phyloP scores from a whole-genome alignment of 2,329 filamentous ascomycete species.

The Tolypocladium tundrense region DNA sequence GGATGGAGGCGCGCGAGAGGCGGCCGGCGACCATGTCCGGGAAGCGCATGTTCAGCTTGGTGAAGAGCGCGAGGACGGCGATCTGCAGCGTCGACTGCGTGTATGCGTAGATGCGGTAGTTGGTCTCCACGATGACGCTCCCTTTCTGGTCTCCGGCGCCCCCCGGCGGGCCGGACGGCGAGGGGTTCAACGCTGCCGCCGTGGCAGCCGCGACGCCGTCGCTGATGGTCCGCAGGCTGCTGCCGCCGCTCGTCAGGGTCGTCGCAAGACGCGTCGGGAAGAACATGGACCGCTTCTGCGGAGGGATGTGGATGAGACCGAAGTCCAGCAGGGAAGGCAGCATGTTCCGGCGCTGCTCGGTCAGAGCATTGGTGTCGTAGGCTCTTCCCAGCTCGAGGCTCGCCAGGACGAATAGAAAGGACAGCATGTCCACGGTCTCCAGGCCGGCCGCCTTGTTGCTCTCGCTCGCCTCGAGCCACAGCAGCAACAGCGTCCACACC shows the following conservation, averaged over 20 bases:
- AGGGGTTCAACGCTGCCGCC: slow-evolving; percentile 26
- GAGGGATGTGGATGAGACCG: slow-evolving; percentile 72
- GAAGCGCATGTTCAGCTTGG: slow-evolving; percentile 79
- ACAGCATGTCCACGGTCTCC: slow-evolving; percentile 87
- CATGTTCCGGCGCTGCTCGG: slow-evolving; percentile 74
- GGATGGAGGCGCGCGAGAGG: slow-evolving; percentile 79
- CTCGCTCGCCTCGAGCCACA: slow-evolving; percentile 82
- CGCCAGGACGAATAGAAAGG: slow-evolving; percentile 91
- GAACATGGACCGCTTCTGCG: slow-evolving; percentile 49
- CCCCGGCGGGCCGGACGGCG: slow-evolving; percentile 25
- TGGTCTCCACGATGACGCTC: slow-evolving; percentile 94
- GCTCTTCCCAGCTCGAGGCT: slow-evolving; percentile 84
- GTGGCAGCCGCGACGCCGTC: slow-evolving; percentile 60
- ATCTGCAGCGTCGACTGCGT: slow-evolving; percentile 91
- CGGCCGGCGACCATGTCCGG: slow-evolving; percentile 90
- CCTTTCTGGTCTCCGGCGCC: slow-evolving; percentile 46
- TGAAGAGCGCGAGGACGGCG: slow-evolving; percentile 83
- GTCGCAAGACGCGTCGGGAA: slow-evolving; percentile 93
- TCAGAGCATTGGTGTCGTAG: slow-evolving; percentile 79
- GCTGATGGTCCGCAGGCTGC: slow-evolving; percentile 59
- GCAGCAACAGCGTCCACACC: slow-evolving; percentile 88
- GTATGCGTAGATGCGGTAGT: slow-evolving; percentile 96
- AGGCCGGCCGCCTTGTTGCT: slow-evolving; percentile 48
- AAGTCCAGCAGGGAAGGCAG: slow-evolving; percentile 86
- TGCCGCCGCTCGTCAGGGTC: slow-evolving; percentile 77